phyloP scores from a whole-genome alignment of 768 basidiomycete genomes.

The Coprinopsis sp. region DNA sequence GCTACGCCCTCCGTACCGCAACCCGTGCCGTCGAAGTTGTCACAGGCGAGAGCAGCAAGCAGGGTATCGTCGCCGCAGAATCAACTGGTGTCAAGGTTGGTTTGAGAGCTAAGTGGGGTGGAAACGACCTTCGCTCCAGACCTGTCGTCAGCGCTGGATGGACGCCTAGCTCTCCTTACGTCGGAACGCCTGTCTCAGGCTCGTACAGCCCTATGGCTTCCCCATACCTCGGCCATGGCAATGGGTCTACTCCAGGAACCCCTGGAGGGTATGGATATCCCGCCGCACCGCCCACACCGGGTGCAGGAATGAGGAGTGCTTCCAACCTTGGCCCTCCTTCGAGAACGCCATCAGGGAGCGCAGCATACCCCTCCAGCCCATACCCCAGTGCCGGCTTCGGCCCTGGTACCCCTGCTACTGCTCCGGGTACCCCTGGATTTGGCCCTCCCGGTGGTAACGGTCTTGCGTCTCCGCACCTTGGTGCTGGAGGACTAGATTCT shows the following conservation, averaged over 20 bases:
- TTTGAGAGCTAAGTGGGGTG: constrained; percentile 64
- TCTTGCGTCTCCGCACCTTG: constrained; percentile 13
- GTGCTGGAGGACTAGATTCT: constrained; percentile 18
- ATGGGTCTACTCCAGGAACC: constrained; percentile 9
- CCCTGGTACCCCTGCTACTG: constrained; percentile 12
- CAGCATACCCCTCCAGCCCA: constrained; percentile 4
- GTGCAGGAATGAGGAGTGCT: constrained; percentile 11
- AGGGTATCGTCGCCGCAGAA: constrained; percentile 60
- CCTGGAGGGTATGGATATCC: constrained; percentile 12
- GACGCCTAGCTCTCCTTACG: constrained; percentile 26
- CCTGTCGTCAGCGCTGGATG: constrained; percentile 54
- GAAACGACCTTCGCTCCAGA: constrained; percentile 56
- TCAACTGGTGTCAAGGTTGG: constrained; percentile 51
- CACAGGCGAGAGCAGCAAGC: constrained; percentile 43
- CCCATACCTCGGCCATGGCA: constrained; percentile 22
- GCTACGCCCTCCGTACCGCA: constrained; percentile 66
- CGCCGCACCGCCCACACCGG: constrained; percentile 13
- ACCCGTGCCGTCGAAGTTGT: constrained; percentile 65
- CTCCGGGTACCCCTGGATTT: too few relatives aligned
- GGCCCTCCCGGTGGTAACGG: constrained; percentile 7
- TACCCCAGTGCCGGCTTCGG: too few relatives aligned
- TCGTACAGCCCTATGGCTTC: constrained; percentile 22
- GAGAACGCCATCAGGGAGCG: constrained; percentile 22
- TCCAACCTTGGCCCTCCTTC: constrained; percentile 19
- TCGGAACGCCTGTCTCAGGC: constrained; percentile 29